Conservation (phyloP, 495 filamentous ascomycete genomes). For the Ramalina intermedia region DNA sequence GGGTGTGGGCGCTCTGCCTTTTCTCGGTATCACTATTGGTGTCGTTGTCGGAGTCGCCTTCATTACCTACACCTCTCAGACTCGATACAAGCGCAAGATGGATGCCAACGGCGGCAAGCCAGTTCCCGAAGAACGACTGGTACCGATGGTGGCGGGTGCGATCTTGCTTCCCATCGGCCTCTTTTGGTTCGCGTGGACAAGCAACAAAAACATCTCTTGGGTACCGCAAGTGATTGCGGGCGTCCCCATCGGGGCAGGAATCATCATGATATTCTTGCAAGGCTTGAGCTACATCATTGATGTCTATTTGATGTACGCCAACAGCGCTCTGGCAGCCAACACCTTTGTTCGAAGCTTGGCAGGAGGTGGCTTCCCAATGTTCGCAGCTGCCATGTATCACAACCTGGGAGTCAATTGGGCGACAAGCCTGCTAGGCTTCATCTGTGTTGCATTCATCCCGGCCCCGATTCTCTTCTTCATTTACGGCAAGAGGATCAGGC, state of each 20-base stretch:
- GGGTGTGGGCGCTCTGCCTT: slow-evolving; percentile 33
- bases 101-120: slow-evolving; percentile 10
- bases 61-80: slow-evolving; percentile 32
- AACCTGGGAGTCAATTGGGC: slow-evolving; percentile 40
- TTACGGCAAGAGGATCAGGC: slow-evolving; percentile 50
- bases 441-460: slow-evolving; percentile 48
- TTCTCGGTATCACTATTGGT: slow-evolving; percentile 39
- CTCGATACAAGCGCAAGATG: slow-evolving; percentile 15
- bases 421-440: slow-evolving; percentile 49
- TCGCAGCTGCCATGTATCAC: slow-evolving; percentile 40
- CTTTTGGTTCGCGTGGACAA: slow-evolving; percentile 45
- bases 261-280: slow-evolving; percentile 26
- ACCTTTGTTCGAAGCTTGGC: slow-evolving; percentile 27
- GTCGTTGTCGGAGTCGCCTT: slow-evolving; percentile 31
- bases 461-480: slow-evolving; percentile 57
- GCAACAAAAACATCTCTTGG: slow-evolving; percentile 16
- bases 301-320: slow-evolving; percentile 33
- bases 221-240: slow-evolving; percentile 19
- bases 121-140: slow-evolving; percentile 35
- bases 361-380: slow-evolving; percentile 43
- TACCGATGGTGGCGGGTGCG: slow-evolving; percentile 35
- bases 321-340: slow-evolving; percentile 35
- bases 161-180: slow-evolving; percentile 34
- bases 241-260: slow-evolving; percentile 21
- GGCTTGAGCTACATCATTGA: slow-evolving; percentile 41